Conservation (phyloP, 495 filamentous ascomycete genomes). For the Penicillium taxi region DNA sequence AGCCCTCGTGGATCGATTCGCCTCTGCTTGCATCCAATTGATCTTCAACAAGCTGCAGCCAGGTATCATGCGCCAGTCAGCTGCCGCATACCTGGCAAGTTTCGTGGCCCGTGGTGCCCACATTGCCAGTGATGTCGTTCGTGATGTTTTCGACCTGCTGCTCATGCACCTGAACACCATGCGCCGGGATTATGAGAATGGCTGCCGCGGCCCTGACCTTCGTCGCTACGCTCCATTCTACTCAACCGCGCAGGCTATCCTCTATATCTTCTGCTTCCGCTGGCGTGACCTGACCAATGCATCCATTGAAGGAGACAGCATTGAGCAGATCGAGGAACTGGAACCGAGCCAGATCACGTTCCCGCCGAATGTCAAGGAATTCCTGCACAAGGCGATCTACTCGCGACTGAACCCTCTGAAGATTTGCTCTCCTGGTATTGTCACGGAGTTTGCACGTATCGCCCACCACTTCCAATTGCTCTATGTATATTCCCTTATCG, state of each 20-base stretch:
- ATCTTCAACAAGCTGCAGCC: constrained; percentile 55
- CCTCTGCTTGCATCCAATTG: constrained; percentile 66
- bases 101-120: constrained; percentile 84
- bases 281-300: constrained; percentile 79
- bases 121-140: constrained; percentile 64
- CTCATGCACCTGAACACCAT: constrained; percentile 63
- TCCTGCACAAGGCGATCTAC: constrained; percentile 65
- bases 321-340: constrained; percentile 43
- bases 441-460: constrained; percentile 81
- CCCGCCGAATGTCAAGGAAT: constrained; percentile 62
- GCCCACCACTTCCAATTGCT: constrained; percentile 75
- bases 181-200: constrained; percentile 51
- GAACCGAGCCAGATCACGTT: constrained; percentile 63
- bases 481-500: constrained; percentile 79
- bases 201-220: constrained; percentile 75
- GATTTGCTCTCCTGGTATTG: constrained; percentile 88
- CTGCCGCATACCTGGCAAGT: constrained; percentile 86
- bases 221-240: constrained; percentile 80
- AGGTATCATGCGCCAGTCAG: constrained; percentile 64
- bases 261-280: constrained; percentile 98
- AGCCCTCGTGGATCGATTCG: constrained; percentile 68
- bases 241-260: constrained; percentile 72
- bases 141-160: constrained; percentile 68
- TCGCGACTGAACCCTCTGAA: constrained; percentile 90
- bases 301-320: constrained; percentile 39